These are phyloP conservation scores for Aspergillus tubingensis DNA, from an alignment of 2,329 filamentous ascomycete genomes.

Conservation along the genomic window DNA sequence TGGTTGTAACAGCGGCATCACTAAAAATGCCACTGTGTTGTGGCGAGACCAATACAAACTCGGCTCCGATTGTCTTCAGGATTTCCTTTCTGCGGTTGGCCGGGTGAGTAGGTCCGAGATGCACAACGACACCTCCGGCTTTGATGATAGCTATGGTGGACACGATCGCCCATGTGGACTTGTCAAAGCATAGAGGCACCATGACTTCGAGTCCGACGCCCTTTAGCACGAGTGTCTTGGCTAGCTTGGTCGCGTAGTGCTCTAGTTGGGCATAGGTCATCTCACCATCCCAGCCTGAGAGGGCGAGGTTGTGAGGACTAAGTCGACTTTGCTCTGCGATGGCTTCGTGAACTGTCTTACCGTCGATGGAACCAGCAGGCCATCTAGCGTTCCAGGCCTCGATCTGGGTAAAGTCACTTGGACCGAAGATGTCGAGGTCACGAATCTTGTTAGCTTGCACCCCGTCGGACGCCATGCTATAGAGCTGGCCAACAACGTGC, in stretches of 20 bases:
- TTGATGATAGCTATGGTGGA: background rate
- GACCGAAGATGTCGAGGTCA: background rate
- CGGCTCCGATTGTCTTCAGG: background rate
- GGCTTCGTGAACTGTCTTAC: background rate
- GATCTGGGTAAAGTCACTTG: background rate
- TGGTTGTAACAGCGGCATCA: background rate
- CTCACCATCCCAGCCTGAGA: slow-evolving; percentile 3
- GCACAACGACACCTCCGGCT: slow-evolving; percentile 3
- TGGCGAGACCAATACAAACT: background rate
- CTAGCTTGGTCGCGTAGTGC: background rate
- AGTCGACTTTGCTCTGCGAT: background rate
- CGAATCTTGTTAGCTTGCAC: background rate
- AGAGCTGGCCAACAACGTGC: background rate
- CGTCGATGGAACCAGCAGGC: background rate
- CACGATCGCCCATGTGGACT: slow-evolving; percentile 1
- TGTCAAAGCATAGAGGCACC: slow-evolving; percentile 6
- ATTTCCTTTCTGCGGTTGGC: background rate
- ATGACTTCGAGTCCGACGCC: background rate
- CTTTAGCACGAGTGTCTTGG: background rate
- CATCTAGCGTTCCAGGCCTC: background rate
- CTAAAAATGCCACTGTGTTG: background rate
- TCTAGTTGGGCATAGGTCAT: background rate
- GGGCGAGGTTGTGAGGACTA: background rate
- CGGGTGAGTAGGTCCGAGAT: background rate
- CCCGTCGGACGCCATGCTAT: background rate